These are phyloP conservation scores for Candida ipomoeae DNA, from an alignment of 805 yeast genomes.

Conservation along the genomic window DNA sequence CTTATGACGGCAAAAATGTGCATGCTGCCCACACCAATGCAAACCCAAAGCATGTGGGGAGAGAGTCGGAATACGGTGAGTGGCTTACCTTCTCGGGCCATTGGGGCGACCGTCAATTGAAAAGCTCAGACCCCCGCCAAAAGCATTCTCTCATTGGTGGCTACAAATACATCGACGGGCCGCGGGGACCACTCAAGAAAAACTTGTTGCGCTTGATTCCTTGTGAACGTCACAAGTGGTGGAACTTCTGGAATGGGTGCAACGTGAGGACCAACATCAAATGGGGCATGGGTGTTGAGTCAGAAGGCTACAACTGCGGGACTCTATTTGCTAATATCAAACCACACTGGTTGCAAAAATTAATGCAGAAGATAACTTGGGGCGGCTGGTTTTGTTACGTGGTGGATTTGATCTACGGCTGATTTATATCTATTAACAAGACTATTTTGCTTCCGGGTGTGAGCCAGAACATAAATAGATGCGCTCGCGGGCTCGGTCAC, in stretches of 20 bases:
- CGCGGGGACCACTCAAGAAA: conserved; percentile 82
- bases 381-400: conserved; percentile 58
- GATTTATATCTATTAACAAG: not conserved
- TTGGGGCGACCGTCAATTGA: conserved; percentile 85
- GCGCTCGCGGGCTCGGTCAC: not conserved
- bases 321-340: conserved; percentile 49
- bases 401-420: conserved; percentile 49
- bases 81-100: conserved; percentile 82
- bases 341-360: conserved; percentile 47
- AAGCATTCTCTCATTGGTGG: conserved; percentile 79
- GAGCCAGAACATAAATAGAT: not conserved
- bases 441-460: not conserved
- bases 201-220: conserved; percentile 64
- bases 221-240: conserved; percentile 88
- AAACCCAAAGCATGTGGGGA: conserved; percentile 44
- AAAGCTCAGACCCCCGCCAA: conserved; percentile 71
- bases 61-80: conserved; percentile 54
- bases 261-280: conserved; percentile 68
- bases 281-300: conserved; percentile 85
- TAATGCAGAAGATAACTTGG: conserved; percentile 51
- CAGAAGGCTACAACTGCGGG: conserved; percentile 83
- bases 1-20: conserved; percentile 58
- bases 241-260: conserved; percentile 85
- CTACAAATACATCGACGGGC: conserved; percentile 89
- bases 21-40: conserved; percentile 38